Percentiles rank a stretch among this genome's conserved stretches.
Evolutionary conservation across 495 filamentous ascomycete species (phyloP).

Genomic region (Aspergillus cavernicola): DNA sequence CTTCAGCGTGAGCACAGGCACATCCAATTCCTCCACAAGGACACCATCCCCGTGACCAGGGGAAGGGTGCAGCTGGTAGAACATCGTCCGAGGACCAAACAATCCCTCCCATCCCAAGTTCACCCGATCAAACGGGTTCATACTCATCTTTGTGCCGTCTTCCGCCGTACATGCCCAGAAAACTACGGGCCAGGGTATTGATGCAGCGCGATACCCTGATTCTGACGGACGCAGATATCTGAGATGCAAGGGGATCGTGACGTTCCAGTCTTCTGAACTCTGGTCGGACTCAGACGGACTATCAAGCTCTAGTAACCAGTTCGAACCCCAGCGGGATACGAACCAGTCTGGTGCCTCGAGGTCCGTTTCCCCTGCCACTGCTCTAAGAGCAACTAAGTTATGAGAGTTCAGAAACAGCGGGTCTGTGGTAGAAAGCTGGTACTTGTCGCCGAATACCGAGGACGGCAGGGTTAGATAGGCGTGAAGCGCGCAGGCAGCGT

Average conservation of each 20-base stretch:
- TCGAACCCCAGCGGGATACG: constrained; percentile 73
- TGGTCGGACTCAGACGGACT: constrained; percentile 28
- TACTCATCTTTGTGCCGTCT: constrained; percentile 67
- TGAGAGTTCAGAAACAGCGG: constrained; percentile 69
- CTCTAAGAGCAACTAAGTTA: constrained; percentile 63
- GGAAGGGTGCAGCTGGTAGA: constrained; percentile 74
- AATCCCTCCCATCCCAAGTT: constrained; percentile 84
- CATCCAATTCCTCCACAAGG: constrained; percentile 58
- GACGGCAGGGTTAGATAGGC: constrained; percentile 86
- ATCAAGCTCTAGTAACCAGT: constrained; percentile 71
- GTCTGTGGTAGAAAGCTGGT: constrained; percentile 67
- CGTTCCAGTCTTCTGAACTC: constrained; percentile 54
- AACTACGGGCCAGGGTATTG: constrained; percentile 70
- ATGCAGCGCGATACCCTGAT: constrained; percentile 42
- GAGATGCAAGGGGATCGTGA: constrained; percentile 80
- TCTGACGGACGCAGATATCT: constrained; percentile 68
- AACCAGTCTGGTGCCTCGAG: constrained; percentile 91
- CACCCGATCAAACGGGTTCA: constrained; percentile 80
- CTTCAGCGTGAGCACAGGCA: constrained; percentile 63
- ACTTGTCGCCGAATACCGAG: constrained; percentile 78
- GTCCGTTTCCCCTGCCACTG: constrained; percentile 75
- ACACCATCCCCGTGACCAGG: constrained; percentile 27
- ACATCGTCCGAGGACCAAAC: constrained; percentile 76
- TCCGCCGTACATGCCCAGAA: constrained; percentile 90
- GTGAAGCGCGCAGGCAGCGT: constrained; percentile 65